A percentile compares a stretch with the other conserved stretches of the same genome.
These are phyloP conservation scores for Hyphopichia homilentoma DNA, from an alignment of 805 yeast genomes.

Conservation along the genomic window DNA sequence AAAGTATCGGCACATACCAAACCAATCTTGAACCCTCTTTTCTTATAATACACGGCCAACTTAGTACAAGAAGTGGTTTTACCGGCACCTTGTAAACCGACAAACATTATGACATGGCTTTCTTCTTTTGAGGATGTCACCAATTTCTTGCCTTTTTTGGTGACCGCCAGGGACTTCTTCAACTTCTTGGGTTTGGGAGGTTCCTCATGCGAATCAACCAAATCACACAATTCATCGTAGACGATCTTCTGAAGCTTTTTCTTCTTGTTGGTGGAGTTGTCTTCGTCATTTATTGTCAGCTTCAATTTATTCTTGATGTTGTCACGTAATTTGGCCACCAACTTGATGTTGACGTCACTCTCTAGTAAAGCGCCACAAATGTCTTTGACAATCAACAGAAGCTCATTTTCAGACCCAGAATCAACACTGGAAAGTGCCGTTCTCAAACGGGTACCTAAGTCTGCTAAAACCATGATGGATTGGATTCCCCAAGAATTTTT, in stretches of 20 bases:
- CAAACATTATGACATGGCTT: slow-evolving; percentile 85
- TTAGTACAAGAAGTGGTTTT: slow-evolving; percentile 97
- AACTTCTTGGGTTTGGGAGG: slow-evolving; percentile 85
- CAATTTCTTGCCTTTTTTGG: slow-evolving; percentile 14
- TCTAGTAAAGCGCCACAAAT: slow-evolving; percentile 87
- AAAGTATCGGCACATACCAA: slow-evolving; percentile 98
- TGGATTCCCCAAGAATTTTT: not conserved
- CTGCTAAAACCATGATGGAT: slow-evolving; percentile 40
- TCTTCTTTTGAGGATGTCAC: slow-evolving; percentile 13
- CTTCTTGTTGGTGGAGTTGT: slow-evolving; percentile 61
- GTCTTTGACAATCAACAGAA: slow-evolving; percentile 66
- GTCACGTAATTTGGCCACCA: slow-evolving; percentile 74
- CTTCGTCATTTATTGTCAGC: slow-evolving; percentile 47
- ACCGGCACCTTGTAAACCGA: slow-evolving; percentile 98
- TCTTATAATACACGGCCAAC: slow-evolving; percentile 88
- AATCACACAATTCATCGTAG: slow-evolving; percentile 83
- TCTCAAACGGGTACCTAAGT: slow-evolving; percentile 40
- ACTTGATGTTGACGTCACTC: slow-evolving; percentile 86
- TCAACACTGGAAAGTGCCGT: slow-evolving; percentile 41
- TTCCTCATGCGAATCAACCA: slow-evolving; percentile 69
- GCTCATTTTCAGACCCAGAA: slow-evolving; percentile 37
- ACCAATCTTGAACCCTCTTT: slow-evolving; percentile 92
- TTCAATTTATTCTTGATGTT: slow-evolving; percentile 50
- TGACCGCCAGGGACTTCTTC: slow-evolving; percentile 9
- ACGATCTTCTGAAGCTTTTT: slow-evolving; percentile 88